phyloP scores from a whole-genome alignment of 1,284 basidiomycete genomes.

The Exobasidium cylindrosporum region DNA sequence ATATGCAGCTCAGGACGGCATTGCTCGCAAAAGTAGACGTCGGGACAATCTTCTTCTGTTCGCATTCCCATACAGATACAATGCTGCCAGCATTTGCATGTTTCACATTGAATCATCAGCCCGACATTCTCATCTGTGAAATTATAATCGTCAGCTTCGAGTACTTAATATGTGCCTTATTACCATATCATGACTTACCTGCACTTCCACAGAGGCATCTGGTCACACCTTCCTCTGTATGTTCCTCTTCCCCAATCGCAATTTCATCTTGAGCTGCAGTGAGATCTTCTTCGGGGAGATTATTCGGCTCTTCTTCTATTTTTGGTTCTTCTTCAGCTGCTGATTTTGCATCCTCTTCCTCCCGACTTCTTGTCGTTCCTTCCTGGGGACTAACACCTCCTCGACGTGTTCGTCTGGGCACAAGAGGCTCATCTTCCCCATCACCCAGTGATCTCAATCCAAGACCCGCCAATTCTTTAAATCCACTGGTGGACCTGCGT shows the following conservation, averaged over 20 bases:
- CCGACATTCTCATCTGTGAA: constrained; percentile 61
- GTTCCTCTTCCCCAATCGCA: constrained; percentile 42
- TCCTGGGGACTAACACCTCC: constrained; percentile 29
- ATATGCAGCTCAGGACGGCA: constrained; percentile 82
- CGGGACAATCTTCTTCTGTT: constrained; percentile 67
- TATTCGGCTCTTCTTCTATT: constrained; percentile 7
- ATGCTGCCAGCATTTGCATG: constrained; percentile 97
- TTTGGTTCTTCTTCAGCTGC: constrained; percentile 14
- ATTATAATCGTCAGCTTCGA: too few species aligned
- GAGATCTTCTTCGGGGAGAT: constrained; percentile 9
- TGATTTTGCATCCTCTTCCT: neutral
- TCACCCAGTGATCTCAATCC: constrained; percentile 35
- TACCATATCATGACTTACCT: constrained; percentile 66
- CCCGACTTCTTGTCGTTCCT: constrained; percentile 16
- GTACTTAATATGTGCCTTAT: too few species aligned
- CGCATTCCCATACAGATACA: constrained; percentile 92
- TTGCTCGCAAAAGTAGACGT: constrained; percentile 80
- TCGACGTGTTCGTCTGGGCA: constrained; percentile 31
- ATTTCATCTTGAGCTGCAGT: constrained; percentile 14
- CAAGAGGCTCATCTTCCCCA: constrained; percentile 24
- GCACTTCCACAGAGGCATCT: constrained; percentile 88
- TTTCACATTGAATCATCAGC: constrained; percentile 98
- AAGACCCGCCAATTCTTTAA: constrained; percentile 38
- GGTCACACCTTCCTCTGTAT: constrained; percentile 69
- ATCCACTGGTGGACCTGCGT: constrained; percentile 13